Conservation (phyloP, 495 filamentous ascomycete genomes). For the Chaetomium fimeti region DNA sequence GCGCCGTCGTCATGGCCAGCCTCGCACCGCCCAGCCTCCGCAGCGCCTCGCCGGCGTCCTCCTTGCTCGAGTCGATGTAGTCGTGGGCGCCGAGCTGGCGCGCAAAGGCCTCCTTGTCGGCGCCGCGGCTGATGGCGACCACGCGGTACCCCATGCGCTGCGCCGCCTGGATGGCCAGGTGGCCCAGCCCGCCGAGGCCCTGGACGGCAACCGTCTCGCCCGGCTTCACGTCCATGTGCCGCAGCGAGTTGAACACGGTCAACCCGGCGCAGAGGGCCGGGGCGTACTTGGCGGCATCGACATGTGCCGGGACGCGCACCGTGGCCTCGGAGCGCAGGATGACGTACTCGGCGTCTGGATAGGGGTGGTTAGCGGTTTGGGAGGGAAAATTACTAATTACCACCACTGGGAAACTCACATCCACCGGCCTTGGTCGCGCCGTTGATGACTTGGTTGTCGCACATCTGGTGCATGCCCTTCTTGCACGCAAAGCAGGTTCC, state of each 20-base stretch:
- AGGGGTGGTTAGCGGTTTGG: no score
- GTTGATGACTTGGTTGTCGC: slow-evolving; percentile 60
- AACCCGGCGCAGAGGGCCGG: slow-evolving; percentile 80
- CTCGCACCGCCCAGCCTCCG: not conserved
- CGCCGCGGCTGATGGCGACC: slow-evolving; percentile 61
- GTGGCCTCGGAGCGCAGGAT: slow-evolving; percentile 41
- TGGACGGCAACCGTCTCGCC: slow-evolving; percentile 70
- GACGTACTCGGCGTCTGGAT: slow-evolving; percentile 2
- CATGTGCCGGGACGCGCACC: slow-evolving; percentile 58
- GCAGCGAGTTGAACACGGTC: slow-evolving; percentile 68
- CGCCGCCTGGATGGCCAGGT: slow-evolving; percentile 60
- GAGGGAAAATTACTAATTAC: no score
- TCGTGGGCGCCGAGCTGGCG: slow-evolving; percentile 53
- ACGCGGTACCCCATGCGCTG: slow-evolving; percentile 64
- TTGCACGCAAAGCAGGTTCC: slow-evolving; percentile 50
- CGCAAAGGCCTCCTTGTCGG: slow-evolving; percentile 59
- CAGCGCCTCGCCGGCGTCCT: not conserved
- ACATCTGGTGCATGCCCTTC: slow-evolving; percentile 40
- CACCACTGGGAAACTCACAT: not conserved
- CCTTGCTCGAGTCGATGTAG: not conserved
- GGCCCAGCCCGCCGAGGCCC: slow-evolving; percentile 70
- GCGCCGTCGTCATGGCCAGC: not conserved
- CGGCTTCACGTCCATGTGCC: slow-evolving; percentile 59
- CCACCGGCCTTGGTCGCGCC: slow-evolving; percentile 33
- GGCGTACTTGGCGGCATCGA: slow-evolving; percentile 48